Conservation (phyloP, 495 filamentous ascomycete genomes). For the Terfezia claveryi region DNA sequence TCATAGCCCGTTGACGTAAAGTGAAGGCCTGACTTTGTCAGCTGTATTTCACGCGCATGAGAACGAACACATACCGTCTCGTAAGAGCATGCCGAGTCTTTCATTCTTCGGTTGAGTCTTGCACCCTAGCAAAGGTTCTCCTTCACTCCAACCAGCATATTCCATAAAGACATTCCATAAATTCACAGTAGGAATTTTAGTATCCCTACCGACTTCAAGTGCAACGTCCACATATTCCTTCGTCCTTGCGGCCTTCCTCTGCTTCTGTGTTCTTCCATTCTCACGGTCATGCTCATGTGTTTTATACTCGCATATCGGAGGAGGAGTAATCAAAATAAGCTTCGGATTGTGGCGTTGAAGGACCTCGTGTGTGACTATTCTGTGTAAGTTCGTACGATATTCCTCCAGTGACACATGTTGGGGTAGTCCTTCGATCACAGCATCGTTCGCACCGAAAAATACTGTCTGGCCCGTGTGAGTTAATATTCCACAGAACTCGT, state of each 20-base stretch:
- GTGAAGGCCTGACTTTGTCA: slow-evolving; percentile 32
- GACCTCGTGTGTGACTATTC: slow-evolving; percentile 44
- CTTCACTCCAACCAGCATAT: slow-evolving; percentile 44
- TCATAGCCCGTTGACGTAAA: slow-evolving; percentile 38
- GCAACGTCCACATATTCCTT: slow-evolving; percentile 50
- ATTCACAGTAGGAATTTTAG: slow-evolving; percentile 46
- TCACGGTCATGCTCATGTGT: slow-evolving; percentile 30
- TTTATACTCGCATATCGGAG: slow-evolving; percentile 61
- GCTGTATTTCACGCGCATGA: not conserved
- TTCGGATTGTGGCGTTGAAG: slow-evolving; percentile 46
- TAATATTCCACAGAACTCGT: not conserved
- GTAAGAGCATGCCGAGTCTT: slow-evolving; percentile 29
- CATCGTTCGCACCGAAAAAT: slow-evolving; percentile 78
- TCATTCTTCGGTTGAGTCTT: slow-evolving; percentile 28
- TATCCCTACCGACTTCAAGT: slow-evolving; percentile 38
- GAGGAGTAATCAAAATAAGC: slow-evolving; percentile 55
- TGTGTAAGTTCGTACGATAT: slow-evolving; percentile 47
- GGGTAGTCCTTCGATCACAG: slow-evolving; percentile 33
- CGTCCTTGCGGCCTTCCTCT: slow-evolving; percentile 38
- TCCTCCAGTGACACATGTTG: slow-evolving; percentile 55
- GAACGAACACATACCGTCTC: slow-evolving; percentile 31
- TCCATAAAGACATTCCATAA: slow-evolving; percentile 53
- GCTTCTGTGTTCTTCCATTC: slow-evolving; percentile 27
- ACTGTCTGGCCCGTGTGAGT: slow-evolving; percentile 31
- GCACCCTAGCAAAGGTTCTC: slow-evolving; percentile 31